Conservation (phyloP, 176 grass and related monocot genomes). For the Thalia dealbata region DNA sequence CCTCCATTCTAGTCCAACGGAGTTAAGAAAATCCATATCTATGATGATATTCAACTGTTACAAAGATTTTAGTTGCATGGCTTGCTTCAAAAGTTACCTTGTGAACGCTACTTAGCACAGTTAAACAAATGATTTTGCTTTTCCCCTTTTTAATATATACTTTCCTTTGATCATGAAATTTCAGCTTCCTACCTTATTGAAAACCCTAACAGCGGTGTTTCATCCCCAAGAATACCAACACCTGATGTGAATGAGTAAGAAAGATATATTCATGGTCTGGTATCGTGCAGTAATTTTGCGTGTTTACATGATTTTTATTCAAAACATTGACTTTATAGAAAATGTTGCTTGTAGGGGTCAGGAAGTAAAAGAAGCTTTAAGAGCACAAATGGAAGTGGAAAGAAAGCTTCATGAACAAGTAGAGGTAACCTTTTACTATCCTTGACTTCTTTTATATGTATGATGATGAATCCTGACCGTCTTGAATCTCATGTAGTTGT, state of each 20-base stretch:
- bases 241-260: slow-evolving; percentile 78
- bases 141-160: neutral
- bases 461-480: too few species aligned
- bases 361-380: slow-evolving; percentile 56
- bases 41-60: neutral
- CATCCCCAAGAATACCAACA: slow-evolving; percentile 64
- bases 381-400: slow-evolving; percentile 43
- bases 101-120: neutral
- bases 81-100: neutral
- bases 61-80: neutral
- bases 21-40: neutral
- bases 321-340: slow-evolving; percentile 16
- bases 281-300: neutral
- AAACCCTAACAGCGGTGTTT: slow-evolving; percentile 50
- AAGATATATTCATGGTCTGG: slow-evolving; percentile 10
- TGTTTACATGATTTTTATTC: neutral
- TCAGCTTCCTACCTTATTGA: slow-evolving; percentile 80
- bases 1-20: neutral
- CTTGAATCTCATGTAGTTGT: too few species aligned
- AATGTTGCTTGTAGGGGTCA: slow-evolving; percentile 37
- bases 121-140: neutral
- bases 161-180: slow-evolving; percentile 10
- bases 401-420: slow-evolving; percentile 38
- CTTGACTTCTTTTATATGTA: too few species aligned
- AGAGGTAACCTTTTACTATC: slow-evolving; percentile 11